Base-by-base conservation (phyloP, 345 rosid genomes). In the Citrus medica region DNA sequence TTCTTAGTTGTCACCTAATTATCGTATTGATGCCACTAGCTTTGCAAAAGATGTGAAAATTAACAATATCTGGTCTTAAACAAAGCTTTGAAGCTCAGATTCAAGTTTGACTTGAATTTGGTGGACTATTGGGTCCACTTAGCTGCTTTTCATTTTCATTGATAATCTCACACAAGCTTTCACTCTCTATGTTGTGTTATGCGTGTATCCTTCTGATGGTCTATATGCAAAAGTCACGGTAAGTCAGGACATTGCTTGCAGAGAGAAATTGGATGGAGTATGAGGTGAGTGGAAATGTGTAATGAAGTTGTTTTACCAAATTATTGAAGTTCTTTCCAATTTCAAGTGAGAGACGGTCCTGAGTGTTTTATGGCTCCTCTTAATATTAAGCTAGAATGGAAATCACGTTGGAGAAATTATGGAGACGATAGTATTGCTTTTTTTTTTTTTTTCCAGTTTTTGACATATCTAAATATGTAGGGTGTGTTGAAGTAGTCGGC, bases 401-500 rank as follows among this genome's bases (percentile, higher is more conserved):
- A 33, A 28, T 63, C 40, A 62, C 10, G 10, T 37, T 60, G 67
- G 30, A 12, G 33, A 46, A 4, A 69, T 69, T 42, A 42, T 69
- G 14, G 48, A 42, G 22, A 48, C 51, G 46, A 4, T 30, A 16
- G 46, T 10, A 21, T 9, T 28, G 22, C 59, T 71, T 32, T 60
- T 62, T 9, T 19, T n/a, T n/a, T 38, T 38, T 38, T 6, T 8
- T 21, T 32, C 22, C 30, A 46, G 4, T 3, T 75, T 75, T 63
- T 75, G 10, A 25, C 9, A 28, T 74, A n/a, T 69, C 38, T 46
- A 42, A 35, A 24, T 82, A 28, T 69, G 27, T 77, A 88, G 97
- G 92, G 32, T 88, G 94, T 78, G 93, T 89, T 27, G 89, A 88
- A 37, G 88, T 92, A 80, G 93, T 89, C 71, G 92, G 91, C 28